Conservation (phyloP, 2,329 filamentous ascomycete genomes). For the Penicillium sp. region DNA sequence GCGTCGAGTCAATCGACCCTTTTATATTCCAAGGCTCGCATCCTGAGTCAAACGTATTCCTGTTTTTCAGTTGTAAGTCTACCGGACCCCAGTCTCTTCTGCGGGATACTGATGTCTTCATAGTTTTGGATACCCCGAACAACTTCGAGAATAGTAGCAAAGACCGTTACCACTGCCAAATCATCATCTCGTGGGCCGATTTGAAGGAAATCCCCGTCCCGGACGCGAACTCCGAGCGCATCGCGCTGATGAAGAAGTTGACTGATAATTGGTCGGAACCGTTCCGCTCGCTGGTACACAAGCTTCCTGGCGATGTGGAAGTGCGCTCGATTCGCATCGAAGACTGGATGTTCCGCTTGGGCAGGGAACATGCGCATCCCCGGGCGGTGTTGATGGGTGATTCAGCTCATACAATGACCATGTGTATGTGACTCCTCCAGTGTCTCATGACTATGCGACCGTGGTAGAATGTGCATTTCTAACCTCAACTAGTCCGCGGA, state of each 20-base stretch:
- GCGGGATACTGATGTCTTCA: background rate
- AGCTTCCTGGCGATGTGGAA: constrained; percentile 37
- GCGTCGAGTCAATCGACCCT: constrained; percentile 43
- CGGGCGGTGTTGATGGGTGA: constrained; percentile 47
- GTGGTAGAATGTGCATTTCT: background rate
- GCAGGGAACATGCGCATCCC: constrained; percentile 29
- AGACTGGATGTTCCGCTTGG: constrained; percentile 40
- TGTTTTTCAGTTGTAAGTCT: constrained; percentile 46
- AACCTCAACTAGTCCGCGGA: constrained; percentile 42
- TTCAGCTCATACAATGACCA: constrained; percentile 51
- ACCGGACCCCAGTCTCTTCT: too few species aligned
- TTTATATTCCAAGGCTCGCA: constrained; percentile 50
- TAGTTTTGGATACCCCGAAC: constrained; percentile 45
- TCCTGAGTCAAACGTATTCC: constrained; percentile 44
- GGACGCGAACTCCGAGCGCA: constrained; percentile 30
- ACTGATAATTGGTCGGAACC: constrained; percentile 45
- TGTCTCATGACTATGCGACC: too few species aligned
- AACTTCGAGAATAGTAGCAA: constrained; percentile 31
- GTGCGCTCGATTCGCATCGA: constrained; percentile 42
- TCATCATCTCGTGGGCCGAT: constrained; percentile 47
- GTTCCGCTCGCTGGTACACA: constrained; percentile 38
- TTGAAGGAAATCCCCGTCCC: constrained; percentile 36
- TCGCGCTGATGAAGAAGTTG: constrained; percentile 39
- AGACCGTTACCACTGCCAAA: constrained; percentile 41
- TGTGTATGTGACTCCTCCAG: constrained; percentile 42